phyloP scores from a whole-genome alignment of 768 basidiomycete species.

The Pisolithus marmoratus region DNA sequence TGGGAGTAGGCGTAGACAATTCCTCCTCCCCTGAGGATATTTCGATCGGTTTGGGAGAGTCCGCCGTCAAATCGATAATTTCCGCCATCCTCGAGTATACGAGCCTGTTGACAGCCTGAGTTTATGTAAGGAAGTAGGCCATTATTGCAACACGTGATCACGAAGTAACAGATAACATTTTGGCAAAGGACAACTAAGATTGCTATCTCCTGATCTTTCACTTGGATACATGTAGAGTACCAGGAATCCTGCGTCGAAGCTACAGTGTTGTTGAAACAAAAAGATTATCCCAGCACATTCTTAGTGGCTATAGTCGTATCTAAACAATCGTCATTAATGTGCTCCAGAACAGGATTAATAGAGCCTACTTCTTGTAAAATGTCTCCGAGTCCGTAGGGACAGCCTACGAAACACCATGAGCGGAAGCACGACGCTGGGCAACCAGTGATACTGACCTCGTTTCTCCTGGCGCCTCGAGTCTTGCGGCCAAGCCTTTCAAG shows the following conservation, averaged over 20 bases:
- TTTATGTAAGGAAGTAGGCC: too few relatives aligned
- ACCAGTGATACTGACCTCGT: slow-evolving; percentile 38
- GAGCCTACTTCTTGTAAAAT: slow-evolving; percentile 75
- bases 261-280: slow-evolving; percentile 15
- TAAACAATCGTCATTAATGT: slow-evolving; percentile 14
- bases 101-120: neutral
- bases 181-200: too few relatives aligned
- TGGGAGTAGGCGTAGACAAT: neutral
- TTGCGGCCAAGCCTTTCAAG: slow-evolving; percentile 56
- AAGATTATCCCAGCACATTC: slow-evolving; percentile 4
- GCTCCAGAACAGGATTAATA: neutral
- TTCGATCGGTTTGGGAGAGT: slow-evolving; percentile 27
- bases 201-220: too few relatives aligned
- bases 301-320: slow-evolving; percentile 45
- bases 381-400: slow-evolving; percentile 73
- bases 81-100: slow-evolving; percentile 18
- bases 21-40: slow-evolving; percentile 24
- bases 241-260: neutral
- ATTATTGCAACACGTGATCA: neutral
- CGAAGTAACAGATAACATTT: too few relatives aligned
- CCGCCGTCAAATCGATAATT: slow-evolving; percentile 27
- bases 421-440: neutral
- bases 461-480: slow-evolving; percentile 52
- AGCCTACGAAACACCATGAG: slow-evolving; percentile 30
- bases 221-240: neutral